Evolutionary conservation across 441 rosid species (phyloP).

Genomic region (Corymbia calophylla): DNA sequence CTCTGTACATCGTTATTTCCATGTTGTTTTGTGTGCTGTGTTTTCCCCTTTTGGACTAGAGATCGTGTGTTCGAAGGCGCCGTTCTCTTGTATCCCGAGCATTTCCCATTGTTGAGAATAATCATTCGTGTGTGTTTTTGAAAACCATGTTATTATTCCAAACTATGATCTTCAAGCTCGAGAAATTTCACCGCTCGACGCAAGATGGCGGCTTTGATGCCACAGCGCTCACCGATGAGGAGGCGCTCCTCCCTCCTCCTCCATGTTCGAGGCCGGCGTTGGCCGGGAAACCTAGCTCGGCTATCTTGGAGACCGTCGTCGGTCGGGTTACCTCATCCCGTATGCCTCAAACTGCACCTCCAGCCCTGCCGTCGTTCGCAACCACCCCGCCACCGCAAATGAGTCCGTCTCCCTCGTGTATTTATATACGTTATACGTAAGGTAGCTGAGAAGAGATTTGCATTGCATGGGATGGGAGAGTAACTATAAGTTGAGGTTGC

Average conservation of each 20-base stretch:
- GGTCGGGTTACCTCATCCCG: conserved; percentile 64
- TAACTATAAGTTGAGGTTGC: background rate
- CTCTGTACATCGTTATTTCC: background rate
- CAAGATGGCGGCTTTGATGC: conserved; percentile 80
- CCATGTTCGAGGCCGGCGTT: conserved; percentile 78
- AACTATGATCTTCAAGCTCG: background rate
- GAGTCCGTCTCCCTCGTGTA: background rate
- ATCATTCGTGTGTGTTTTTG: background rate
- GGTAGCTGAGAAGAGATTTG: background rate
- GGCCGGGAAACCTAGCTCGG: conserved; percentile 82
- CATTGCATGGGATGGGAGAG: background rate
- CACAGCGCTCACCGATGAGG: conserved; percentile 73
- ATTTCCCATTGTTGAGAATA: background rate
- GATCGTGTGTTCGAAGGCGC: background rate
- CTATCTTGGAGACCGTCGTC: conserved; percentile 79
- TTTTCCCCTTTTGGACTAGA: background rate
- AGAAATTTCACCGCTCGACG: conserved; percentile 20
- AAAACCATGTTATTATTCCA: background rate
- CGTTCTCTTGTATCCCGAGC: background rate
- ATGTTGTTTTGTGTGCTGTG: background rate
- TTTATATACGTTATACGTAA: too few relatives aligned
- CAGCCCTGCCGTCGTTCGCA: conserved; percentile 56
- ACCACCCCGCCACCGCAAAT: conserved; percentile 22
- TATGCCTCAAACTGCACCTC: conserved; percentile 70
- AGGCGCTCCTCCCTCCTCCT: conserved; percentile 89